phyloP scores from a whole-genome alignment of 768 basidiomycete genomes.

The Russula lepida region DNA sequence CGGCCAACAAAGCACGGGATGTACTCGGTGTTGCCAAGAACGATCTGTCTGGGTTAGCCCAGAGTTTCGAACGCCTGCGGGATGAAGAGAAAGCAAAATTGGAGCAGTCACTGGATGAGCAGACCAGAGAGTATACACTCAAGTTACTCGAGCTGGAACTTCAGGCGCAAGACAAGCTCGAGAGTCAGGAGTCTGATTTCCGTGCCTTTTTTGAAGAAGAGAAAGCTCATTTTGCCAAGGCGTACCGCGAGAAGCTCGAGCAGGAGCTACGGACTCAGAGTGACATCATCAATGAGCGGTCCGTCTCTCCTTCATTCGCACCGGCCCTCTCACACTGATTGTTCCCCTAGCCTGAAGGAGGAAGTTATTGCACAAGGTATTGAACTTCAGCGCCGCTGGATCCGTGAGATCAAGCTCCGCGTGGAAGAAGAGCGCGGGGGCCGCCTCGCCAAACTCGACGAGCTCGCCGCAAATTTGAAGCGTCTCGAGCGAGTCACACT shows the following conservation, averaged over 20 bases:
- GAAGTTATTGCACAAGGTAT: slow-evolving; percentile 96
- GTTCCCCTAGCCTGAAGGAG: slow-evolving; percentile 62
- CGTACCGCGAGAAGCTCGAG: slow-evolving; percentile 82
- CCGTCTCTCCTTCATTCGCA: slow-evolving; percentile 20
- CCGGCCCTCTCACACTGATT: neutral
- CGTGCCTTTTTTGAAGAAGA: slow-evolving; percentile 75
- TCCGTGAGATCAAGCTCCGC: slow-evolving; percentile 89
- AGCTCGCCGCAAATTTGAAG: slow-evolving; percentile 83
- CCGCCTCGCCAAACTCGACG: slow-evolving; percentile 88
- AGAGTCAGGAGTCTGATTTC: slow-evolving; percentile 80
- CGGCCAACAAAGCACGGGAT: slow-evolving; percentile 56
- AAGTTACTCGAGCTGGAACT: slow-evolving; percentile 79
- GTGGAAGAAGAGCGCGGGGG: slow-evolving; percentile 97
- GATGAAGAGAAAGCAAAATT: slow-evolving; percentile 69
- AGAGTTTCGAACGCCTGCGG: slow-evolving; percentile 69
- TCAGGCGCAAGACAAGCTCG: slow-evolving; percentile 77
- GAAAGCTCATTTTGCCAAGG: slow-evolving; percentile 56
- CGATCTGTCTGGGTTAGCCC: slow-evolving; percentile 71
- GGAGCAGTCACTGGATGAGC: slow-evolving; percentile 63
- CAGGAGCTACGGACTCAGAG: slow-evolving; percentile 81
- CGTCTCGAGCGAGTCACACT: slow-evolving; percentile 85
- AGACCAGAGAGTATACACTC: slow-evolving; percentile 73
- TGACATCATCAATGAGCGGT: slow-evolving; percentile 93
- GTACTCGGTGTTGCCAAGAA: slow-evolving; percentile 74
- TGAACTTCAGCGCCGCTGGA: slow-evolving; percentile 94